Evolutionary conservation across 2,329 filamentous ascomycete species (phyloP), one percentile per base, ranked within the genome.

Genomic region (Ceratocystis eucalypticola): DNA sequence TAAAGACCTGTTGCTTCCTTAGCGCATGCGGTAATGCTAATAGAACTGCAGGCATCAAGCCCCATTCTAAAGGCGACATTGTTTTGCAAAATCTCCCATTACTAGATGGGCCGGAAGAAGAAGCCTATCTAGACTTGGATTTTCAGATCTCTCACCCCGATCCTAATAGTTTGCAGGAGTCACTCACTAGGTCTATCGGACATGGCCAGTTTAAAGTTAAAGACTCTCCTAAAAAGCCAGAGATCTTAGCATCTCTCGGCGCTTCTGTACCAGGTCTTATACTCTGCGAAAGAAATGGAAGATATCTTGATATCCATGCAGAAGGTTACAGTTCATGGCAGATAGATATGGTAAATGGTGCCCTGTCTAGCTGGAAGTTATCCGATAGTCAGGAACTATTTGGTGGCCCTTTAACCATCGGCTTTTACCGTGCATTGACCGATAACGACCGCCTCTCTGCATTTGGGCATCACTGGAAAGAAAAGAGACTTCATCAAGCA

Each of bases 21-120:
- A 53, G 6, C 10, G 25, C 20, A 30, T 22, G 12, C 5, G 28
- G 10, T 6, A 20, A 46, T 45, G 20, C 61, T 62, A 28, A 37
- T 33, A 12, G 44, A 25, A 22, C 64, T n/a, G 2, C 64, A 76
- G 77, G 74, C 10, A 71, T 82, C 33, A 74, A 78, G 61, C 78
- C 80, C 0, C 78, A 80, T 68, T 73, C 72, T 3, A 72, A 76
- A 64, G 71, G 74, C 2, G 72, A 69, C 1, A 59, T 80, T 7
- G 70, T 1, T 71, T 79, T 57, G 12, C 12, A 57, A 3, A 28
- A 28, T 5, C 20, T 57, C 12, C 28, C 28, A n/a, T 17, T 15
- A 33, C 28, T 57, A 7, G 17, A 28, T 12, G 12, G 25, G 4
- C 15, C 10, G 22, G 15, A 30, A 33, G 71, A 74, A 0, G 71